A percentile compares a stretch with the other conserved stretches of the same genome.
phyloP scores from a whole-genome alignment of 75 land plant species.

The Gnetum montanum region DNA sequence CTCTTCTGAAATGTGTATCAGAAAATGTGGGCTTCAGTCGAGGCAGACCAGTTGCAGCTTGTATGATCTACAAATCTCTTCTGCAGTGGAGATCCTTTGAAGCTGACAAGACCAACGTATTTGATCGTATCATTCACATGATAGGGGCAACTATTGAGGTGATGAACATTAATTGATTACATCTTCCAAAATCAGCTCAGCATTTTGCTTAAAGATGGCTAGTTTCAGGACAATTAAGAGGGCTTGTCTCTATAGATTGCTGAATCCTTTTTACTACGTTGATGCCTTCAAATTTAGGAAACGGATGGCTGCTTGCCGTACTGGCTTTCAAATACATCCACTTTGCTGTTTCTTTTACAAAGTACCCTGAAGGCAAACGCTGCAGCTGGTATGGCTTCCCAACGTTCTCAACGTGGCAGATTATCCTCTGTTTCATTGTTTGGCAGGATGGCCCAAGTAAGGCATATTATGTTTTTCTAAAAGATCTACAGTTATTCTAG shows the following conservation, averaged over 20 bases:
- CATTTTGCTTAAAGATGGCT: no score
- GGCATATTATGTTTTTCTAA: slow-evolving; percentile 5
- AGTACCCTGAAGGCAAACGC: slow-evolving; percentile 74
- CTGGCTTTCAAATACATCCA: slow-evolving; percentile 86
- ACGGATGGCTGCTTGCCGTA: slow-evolving; percentile 56
- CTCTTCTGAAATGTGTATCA: slow-evolving; percentile 60
- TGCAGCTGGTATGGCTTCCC: slow-evolving; percentile 31
- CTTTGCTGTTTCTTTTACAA: slow-evolving; percentile 72
- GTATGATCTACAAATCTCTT: slow-evolving; percentile 70
- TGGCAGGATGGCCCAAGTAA: slow-evolving; percentile 83
- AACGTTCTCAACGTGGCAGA: slow-evolving; percentile 29
- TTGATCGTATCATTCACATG: slow-evolving; percentile 88
- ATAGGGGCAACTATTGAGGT: slow-evolving; percentile 80
- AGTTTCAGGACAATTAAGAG: no score
- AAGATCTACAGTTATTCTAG: not conserved
- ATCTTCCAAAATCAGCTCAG: not conserved
- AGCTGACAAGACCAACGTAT: slow-evolving; percentile 84
- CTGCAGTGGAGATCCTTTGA: slow-evolving; percentile 95
- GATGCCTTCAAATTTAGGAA: slow-evolving; percentile 46
- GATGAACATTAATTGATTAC: no score
- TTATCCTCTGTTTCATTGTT: slow-evolving; percentile 47
- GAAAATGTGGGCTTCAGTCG: slow-evolving; percentile 76
- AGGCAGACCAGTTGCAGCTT: slow-evolving; percentile 72
- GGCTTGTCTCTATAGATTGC: no score
- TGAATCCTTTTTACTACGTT: no score